Evolutionary conservation across 2,329 filamentous ascomycete species (phyloP).

Genomic region (Colletotrichum gloeosporioides): DNA sequence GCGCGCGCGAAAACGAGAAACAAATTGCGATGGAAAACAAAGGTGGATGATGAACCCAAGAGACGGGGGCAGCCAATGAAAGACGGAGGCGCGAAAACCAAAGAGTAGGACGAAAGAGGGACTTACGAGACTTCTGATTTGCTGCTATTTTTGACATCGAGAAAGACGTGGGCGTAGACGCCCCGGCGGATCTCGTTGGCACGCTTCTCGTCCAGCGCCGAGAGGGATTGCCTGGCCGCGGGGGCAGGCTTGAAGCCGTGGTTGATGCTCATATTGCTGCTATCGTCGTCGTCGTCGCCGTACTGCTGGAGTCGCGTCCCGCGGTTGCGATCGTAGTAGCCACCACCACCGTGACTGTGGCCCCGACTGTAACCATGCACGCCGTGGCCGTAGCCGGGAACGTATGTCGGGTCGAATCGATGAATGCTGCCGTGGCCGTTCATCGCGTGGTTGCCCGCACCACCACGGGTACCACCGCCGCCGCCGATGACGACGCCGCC

Average conservation of each 20-base stretch:
- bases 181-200: slow-evolving; percentile 22
- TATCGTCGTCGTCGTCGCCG: not conserved
- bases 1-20: not conserved
- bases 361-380: not conserved
- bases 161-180: slow-evolving; percentile 19
- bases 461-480: not conserved
- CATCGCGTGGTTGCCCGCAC: not conserved
- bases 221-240: slow-evolving; percentile 21
- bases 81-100: not conserved
- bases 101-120: not conserved
- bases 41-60: not conserved
- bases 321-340: slow-evolving; percentile 1
- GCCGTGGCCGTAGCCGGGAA: not conserved
- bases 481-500: not conserved
- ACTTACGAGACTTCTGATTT: slow-evolving; percentile 29
- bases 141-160: slow-evolving; percentile 24
- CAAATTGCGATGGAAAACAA: not conserved
- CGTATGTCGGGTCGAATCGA: slow-evolving; percentile 16
- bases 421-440: not conserved
- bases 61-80: not conserved
- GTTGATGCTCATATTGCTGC: not conserved
- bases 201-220: slow-evolving; percentile 23
- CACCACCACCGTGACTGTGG: not conserved
- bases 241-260: not conserved
- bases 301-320: not conserved